Evolutionary conservation across 2,329 filamentous ascomycete genomes (phyloP).

Genomic region (Fusarium oligoseptatum): DNA sequence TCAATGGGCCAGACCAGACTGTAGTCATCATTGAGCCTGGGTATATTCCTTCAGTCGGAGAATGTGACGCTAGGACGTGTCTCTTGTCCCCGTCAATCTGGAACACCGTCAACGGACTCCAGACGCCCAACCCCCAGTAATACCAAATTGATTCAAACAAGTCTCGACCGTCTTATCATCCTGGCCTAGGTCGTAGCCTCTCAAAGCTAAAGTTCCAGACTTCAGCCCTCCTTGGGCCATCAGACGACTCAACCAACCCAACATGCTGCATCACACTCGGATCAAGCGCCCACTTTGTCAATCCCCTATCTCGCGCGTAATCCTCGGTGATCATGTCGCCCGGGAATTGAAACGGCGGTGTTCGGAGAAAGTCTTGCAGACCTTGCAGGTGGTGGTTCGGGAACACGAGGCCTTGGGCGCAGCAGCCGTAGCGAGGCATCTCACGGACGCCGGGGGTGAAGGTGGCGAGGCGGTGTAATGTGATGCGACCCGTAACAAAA

Average conservation of each 20-base stretch:
- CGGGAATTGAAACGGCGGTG: conserved; percentile 51
- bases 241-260: conserved; percentile 50
- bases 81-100: not conserved
- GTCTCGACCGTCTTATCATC: not conserved
- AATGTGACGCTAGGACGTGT: not conserved
- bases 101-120: not conserved
- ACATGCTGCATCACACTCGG: conserved; percentile 56
- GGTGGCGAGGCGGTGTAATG: conserved; percentile 44
- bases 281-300: conserved; percentile 54
- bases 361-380: conserved; percentile 45
- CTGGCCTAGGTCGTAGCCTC: conserved; percentile 10
- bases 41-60: not conserved
- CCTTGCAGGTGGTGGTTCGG: conserved; percentile 48
- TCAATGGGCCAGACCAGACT: not conserved
- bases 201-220: conserved; percentile 57
- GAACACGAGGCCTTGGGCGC: conserved; percentile 55
- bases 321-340: conserved; percentile 54
- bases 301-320: conserved; percentile 46
- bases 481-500: conserved; percentile 48
- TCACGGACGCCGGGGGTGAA: conserved; percentile 46
- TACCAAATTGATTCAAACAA: not conserved
- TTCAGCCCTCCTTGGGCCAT: conserved; percentile 44
- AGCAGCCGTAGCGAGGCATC: conserved; percentile 56
- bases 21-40: not conserved
- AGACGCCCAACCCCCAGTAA: not conserved